Evolutionary conservation across 2,329 filamentous ascomycete genomes (phyloP), one percentile per base, ranked within the genome.

Genomic region (Polytolypa hystricis): DNA sequence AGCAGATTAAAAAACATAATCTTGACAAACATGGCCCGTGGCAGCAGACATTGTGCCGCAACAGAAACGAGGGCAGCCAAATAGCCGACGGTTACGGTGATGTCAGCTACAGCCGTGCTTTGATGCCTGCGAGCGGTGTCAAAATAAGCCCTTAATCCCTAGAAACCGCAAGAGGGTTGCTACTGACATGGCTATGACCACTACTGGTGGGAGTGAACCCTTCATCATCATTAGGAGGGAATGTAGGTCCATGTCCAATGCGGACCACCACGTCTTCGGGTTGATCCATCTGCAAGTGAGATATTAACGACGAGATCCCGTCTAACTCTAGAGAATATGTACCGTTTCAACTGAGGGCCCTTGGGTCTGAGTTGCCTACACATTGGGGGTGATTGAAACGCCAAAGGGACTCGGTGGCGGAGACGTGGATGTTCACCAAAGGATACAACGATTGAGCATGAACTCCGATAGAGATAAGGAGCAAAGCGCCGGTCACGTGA

Each of bases 21-120:
- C 55, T 84, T 80, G 10, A 84, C 54, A 49, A 79, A 84, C 48
- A 82, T 84, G 3, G 78, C 78, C 33, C 81, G 65, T 0, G 81
- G 80, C 56, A 81, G 68, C 38, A 84, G 70, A 11, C 70, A 66
- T 40, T 84, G 62, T 0, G 71, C 69, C 2, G 85, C 53, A 18
- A 84, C 69, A 1, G 71, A 69, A 42, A 82, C 69, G 45, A 85
- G 72, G 30, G 76, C 71, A 2, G 81, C 62, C 2, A 85, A 62
- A 52, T 83, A 74, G 15, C 71, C 71, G 11, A 58, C 51, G 7
- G 56, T 56, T 10, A 51, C 39, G 11, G 56, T 56, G 33, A 56
- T 42, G 35, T 53, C 46, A 14, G 76, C 44, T 64, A 73, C 40
- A 72, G 53, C 0, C 71, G 79, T 17, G 60, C 58, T 58, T 67